These are phyloP conservation scores for Solanum clarkiae DNA, from an alignment of 257 asterid genomes.

Conservation along the genomic window DNA sequence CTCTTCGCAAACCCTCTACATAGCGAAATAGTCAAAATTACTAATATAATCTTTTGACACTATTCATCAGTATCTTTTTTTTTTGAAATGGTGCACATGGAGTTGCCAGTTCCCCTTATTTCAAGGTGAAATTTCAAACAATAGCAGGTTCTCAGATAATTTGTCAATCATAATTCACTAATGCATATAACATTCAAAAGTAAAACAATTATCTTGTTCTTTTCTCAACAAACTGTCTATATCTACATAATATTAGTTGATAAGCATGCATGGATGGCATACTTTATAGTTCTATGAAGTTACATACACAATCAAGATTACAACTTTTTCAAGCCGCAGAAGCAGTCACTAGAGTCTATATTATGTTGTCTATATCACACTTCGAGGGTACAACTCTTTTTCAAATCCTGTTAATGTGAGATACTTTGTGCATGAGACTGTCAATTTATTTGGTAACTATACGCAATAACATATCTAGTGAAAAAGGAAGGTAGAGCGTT, in stretches of 20 bases:
- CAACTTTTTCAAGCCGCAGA: background rate
- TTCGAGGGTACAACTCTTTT: background rate
- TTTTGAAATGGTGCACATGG: background rate
- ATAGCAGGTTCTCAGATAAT: background rate
- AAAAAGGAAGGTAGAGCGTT: background rate
- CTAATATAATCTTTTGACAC: no score
- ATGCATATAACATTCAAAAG: background rate
- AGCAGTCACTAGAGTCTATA: background rate
- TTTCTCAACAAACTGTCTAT: background rate
- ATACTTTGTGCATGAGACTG: background rate
- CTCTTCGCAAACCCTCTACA: background rate
- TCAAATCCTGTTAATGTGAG: rapidly evolving
- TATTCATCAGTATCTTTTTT: background rate
- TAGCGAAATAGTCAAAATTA: background rate
- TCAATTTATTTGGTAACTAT: background rate
- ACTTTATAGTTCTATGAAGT: background rate
- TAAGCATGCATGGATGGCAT: background rate
- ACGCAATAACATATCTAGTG: background rate
- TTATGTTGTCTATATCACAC: background rate
- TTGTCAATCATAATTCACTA: background rate
- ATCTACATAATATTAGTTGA: background rate
- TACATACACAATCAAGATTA: background rate
- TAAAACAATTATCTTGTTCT: background rate
- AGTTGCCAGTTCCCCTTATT: background rate
- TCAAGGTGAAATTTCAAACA: background rate